These are phyloP conservation scores for Fusarium oxysporum DNA, from an alignment of 2,329 filamentous ascomycete species.

Conservation along the genomic window DNA sequence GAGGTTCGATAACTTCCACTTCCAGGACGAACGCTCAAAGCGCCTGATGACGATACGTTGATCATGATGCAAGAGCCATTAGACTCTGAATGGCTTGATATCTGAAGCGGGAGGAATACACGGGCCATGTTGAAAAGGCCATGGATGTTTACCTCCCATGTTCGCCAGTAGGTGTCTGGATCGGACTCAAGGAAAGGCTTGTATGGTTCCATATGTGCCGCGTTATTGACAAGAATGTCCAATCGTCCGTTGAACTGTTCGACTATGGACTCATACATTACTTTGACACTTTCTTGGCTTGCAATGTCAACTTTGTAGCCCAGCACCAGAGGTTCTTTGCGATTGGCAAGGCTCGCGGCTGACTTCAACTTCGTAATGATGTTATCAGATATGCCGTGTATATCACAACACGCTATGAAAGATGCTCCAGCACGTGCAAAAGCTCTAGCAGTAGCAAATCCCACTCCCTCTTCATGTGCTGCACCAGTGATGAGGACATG, in stretches of 20 bases:
- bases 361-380: neutral
- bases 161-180: neutral
- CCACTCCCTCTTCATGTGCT: neutral
- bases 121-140: neutral
- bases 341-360: neutral
- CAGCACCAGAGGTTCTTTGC: neutral
- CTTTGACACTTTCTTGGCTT: neutral
- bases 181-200: neutral
- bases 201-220: neutral
- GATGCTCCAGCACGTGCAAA: neutral
- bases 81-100: neutral
- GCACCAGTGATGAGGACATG: neutral
- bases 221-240: neutral
- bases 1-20: neutral
- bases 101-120: neutral
- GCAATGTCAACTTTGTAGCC: neutral
- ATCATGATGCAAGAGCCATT: neutral
- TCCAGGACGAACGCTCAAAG: neutral
- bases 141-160: neutral
- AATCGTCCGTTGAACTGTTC: rapidly evolving
- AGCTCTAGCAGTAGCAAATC: neutral
- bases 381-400: neutral
- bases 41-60: neutral
- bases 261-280: neutral
- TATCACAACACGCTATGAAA: neutral